These are phyloP conservation scores for Epichloe amarillans DNA, from an alignment of 2,329 filamentous ascomycete species.

Conservation along the genomic window DNA sequence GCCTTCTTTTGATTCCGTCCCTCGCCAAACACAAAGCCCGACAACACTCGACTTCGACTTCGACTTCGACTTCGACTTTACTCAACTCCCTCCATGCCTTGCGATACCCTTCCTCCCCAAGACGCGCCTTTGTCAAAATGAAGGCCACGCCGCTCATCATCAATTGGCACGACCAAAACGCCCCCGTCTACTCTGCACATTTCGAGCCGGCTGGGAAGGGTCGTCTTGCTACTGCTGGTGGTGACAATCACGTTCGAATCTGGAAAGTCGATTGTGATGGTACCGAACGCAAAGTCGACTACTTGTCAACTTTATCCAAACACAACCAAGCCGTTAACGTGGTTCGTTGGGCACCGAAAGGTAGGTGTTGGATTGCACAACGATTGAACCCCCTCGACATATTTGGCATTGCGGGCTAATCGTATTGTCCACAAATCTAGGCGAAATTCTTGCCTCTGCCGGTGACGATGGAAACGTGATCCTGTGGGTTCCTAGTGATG, in stretches of 20 bases:
- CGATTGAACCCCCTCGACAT: not conserved
- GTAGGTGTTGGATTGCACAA: conserved; percentile 31
- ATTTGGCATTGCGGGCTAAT: not conserved
- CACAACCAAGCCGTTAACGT: conserved; percentile 98
- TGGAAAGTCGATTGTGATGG: conserved; percentile 83
- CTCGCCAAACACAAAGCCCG: not conserved
- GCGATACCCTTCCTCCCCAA: conserved; percentile 14
- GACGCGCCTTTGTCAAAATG: conserved; percentile 44
- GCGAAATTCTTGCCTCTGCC: conserved; percentile 84
- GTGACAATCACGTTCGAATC: conserved; percentile 91
- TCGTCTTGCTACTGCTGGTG: conserved; percentile 82
- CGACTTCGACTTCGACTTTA: not conserved
- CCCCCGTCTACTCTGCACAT: conserved; percentile 92
- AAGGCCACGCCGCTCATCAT: conserved; percentile 94
- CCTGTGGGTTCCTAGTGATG: conserved; percentile 84
- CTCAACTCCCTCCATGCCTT: conserved; percentile 16
- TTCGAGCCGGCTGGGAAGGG: conserved; percentile 90
- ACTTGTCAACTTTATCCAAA: conserved; percentile 80
- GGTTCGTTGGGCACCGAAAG: conserved; percentile 87
- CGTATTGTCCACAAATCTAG: conserved; percentile 29
- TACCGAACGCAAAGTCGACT: conserved; percentile 79
- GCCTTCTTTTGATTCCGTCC: not conserved
- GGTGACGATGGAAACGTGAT: conserved; percentile 97
- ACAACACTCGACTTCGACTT: not conserved
- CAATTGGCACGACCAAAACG: conserved; percentile 96